Conservation (phyloP, 2,329 filamentous ascomycete genomes). For the Immersiporthe knoxdaviesiana region DNA sequence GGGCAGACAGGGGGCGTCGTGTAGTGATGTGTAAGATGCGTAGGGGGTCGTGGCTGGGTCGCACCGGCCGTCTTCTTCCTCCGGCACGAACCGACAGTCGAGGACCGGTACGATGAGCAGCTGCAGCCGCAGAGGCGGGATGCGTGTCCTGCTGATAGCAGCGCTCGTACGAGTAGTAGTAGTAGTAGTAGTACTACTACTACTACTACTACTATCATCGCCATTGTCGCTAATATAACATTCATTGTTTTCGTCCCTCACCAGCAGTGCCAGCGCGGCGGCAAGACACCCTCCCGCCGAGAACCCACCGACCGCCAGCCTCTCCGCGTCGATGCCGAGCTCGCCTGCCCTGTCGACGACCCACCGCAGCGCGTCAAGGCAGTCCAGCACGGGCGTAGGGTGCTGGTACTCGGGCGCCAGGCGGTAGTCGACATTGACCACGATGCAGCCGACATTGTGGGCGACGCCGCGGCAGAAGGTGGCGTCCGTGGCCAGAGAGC, state of each 20-base stretch:
- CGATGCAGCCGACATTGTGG: conserved; percentile 25
- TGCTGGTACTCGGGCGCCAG: conserved; percentile 24
- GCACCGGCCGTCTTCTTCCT: conserved; percentile 36
- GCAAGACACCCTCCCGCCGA: conserved; percentile 26
- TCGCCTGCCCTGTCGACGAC: conserved; percentile 35
- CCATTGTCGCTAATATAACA: background rate
- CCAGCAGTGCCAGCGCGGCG: conserved; percentile 22
- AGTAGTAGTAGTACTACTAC: no score
- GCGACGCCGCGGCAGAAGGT: conserved; percentile 22
- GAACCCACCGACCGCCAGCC: conserved; percentile 24
- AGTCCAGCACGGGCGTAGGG: conserved; percentile 23
- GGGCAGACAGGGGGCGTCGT: conserved; percentile 42
- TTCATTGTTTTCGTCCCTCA: conserved; percentile 4
- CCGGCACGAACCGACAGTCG: conserved; percentile 41
- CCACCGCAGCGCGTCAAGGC: conserved; percentile 34
- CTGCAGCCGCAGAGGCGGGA: conserved; percentile 40
- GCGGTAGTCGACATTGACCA: conserved; percentile 26
- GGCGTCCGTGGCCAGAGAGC: conserved; percentile 17
- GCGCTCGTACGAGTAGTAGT: no score
- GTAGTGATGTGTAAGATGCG: conserved; percentile 38
- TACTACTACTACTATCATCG: no score
- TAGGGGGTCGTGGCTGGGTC: conserved; percentile 37
- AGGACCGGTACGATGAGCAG: conserved; percentile 41
- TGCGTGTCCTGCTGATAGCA: background rate
- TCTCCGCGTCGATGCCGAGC: conserved; percentile 20